Evolutionary conservation across 2,329 filamentous ascomycete genomes (phyloP).

Genomic region (Pseudopithomyces chartarum): DNA sequence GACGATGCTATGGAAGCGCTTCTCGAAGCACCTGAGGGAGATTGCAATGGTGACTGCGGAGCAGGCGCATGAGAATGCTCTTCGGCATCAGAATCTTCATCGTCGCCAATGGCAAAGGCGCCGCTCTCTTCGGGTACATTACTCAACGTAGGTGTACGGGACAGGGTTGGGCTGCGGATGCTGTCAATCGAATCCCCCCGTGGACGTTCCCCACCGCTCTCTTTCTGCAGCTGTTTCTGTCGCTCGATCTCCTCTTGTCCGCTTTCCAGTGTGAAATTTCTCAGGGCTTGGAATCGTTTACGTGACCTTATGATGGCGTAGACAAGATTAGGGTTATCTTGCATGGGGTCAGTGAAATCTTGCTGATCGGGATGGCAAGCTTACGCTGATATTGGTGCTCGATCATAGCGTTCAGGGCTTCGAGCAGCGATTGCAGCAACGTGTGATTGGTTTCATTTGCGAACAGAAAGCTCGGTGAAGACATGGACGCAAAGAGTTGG

Average conservation of each 20-base stretch:
- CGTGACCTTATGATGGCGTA: constrained; percentile 79
- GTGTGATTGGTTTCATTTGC: constrained; percentile 90
- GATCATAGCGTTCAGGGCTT: constrained; percentile 86
- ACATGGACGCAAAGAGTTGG: constrained; percentile 90
- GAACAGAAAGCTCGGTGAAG: constrained; percentile 86
- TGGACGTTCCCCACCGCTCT: constrained; percentile 44
- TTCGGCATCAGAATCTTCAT: constrained; percentile 66
- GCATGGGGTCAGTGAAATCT: constrained; percentile 19
- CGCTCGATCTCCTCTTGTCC: constrained; percentile 90
- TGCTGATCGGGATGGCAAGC: constrained; percentile 26
- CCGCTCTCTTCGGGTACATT: constrained; percentile 78
- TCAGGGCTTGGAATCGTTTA: constrained; percentile 82
- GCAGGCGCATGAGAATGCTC: constrained; percentile 52
- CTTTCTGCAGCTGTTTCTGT: constrained; percentile 73
- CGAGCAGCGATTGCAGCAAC: constrained; percentile 79
- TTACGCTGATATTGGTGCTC: constrained; percentile 84
- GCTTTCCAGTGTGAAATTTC: constrained; percentile 88
- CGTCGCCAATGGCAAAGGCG: constrained; percentile 85
- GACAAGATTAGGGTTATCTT: constrained; percentile 81
- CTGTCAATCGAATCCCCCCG: constrained; percentile 70
- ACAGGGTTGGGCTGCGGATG: constrained; percentile 64
- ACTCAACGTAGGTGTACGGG: constrained; percentile 62
- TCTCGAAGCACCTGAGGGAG: constrained; percentile 53
- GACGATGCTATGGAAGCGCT: constrained; percentile 72
- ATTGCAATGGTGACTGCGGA: constrained; percentile 35